phyloP scores from a whole-genome alignment of 2,329 filamentous ascomycete genomes.

The Ceratocystis colombiana region DNA sequence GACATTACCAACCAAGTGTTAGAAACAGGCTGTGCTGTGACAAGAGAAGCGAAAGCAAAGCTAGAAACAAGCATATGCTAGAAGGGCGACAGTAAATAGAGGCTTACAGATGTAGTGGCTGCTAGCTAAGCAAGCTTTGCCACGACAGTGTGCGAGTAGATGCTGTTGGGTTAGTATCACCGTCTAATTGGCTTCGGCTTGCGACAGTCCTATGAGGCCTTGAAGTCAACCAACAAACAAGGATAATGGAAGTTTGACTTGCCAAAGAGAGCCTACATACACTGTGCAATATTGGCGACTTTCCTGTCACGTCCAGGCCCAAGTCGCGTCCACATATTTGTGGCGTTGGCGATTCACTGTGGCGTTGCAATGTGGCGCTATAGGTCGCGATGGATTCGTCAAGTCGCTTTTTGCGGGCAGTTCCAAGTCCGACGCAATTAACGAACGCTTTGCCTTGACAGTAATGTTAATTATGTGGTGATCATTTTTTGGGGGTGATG shows the following conservation, averaged over 20 bases:
- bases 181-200: no score
- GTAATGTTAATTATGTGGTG: neutral
- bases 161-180: neutral
- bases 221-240: no score
- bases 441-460: neutral
- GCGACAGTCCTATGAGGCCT: no score
- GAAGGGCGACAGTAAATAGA: neutral
- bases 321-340: conserved; percentile 15
- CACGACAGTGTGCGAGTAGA: neutral
- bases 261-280: no score
- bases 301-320: neutral
- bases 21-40: neutral
- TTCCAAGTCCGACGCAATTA: neutral
- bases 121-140: no score
- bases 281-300: no score
- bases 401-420: neutral
- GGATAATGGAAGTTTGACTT: no score
- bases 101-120: neutral
- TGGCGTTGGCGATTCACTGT: neutral
- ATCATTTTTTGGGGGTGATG: conserved; percentile 5
- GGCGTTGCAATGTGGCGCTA: neutral
- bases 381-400: conserved; percentile 16
- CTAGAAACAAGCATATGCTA: neutral
- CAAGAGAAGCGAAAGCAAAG: neutral
- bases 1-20: neutral